Base-by-base conservation (phyloP, 2,329 filamentous ascomycete species). In the Xylariaceae sp. region DNA sequence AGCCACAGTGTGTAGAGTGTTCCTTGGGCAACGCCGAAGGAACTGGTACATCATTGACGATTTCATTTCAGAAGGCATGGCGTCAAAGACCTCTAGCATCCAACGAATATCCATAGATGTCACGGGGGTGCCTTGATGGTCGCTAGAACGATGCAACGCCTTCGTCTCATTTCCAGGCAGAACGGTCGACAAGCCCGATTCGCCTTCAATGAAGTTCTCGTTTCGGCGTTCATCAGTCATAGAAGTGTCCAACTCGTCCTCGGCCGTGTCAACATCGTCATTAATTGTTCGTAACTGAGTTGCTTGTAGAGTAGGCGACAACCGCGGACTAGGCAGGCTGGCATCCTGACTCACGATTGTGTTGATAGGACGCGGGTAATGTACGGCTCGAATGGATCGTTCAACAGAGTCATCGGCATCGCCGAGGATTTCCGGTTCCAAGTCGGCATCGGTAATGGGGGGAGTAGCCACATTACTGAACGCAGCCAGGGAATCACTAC, bases 31-130 rank as follows among this genome's bases (percentile, higher is more conserved):
- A 51, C 94, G 84, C 58, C 90, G 88, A 30, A 99, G 82, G 57
- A 99, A 85, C 71, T 99, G 93, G 72, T 95, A 97, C 86, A 99
- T 96, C 76, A 99, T 88, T 71, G 96, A 96, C 0, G 89, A 89
- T 75, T 99, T 94, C 83, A 99, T 86, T 68, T 94, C 88, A 50
- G 89, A 85, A 1, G 93, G 92, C 81, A 99, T 89, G 5, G 88
- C 84, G 72, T 97, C 93, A 68, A 97, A 99, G 2, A 87, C 87
- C 67, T 96, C 89, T 13, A 99, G 77, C 80, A 99, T 90, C 13
- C 82, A 84, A 6, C 89, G 89, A n/a, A 93, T 89, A 67, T 95
- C 90, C 75, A 92, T 83, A 17, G 93, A 73, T 17, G 71, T 73
- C 73, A 81, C 51, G 64, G 68, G 58, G 53, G 62, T 56, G 53